These are phyloP conservation scores for Cystobasidium ongulense DNA, from an alignment of 768 basidiomycete species.

Conservation along the genomic window DNA sequence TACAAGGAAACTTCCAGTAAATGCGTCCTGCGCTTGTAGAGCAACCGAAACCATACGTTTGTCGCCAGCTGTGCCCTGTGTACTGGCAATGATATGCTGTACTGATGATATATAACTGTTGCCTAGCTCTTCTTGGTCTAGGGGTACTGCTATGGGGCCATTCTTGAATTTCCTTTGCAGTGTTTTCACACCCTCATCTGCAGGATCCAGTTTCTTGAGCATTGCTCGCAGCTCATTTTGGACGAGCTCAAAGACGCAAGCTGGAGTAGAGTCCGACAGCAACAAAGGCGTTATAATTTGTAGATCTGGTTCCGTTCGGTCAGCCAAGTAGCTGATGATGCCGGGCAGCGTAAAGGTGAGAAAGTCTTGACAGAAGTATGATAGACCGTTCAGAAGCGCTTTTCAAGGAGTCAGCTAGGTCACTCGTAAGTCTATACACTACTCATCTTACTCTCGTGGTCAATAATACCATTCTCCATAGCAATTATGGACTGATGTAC, in stretches of 20 bases:
- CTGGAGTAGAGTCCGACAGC: neutral
- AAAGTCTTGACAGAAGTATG: slow-evolving; percentile 48
- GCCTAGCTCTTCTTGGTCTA: neutral
- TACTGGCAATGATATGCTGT: neutral
- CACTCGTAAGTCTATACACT: neutral
- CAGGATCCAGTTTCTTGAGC: neutral
- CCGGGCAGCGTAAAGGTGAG: slow-evolving; percentile 47
- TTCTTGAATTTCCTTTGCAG: neutral
- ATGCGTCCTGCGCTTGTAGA: neutral
- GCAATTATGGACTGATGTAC: slow-evolving; percentile 47
- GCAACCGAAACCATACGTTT: neutral
- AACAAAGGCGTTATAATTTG: neutral
- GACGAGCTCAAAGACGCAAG: neutral
- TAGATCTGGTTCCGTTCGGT: neutral
- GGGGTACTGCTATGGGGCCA: neutral
- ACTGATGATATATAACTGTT: neutral
- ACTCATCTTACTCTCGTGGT: slow-evolving; percentile 40
- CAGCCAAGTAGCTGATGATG: slow-evolving; percentile 44
- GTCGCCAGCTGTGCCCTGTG: neutral
- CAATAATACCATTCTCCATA: slow-evolving; percentile 43
- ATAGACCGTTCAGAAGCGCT: slow-evolving; percentile 45
- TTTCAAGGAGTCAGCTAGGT: neutral
- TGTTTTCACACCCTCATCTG: neutral
- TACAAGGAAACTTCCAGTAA: neutral
- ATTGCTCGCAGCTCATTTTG: neutral